phyloP scores from a whole-genome alignment of 345 rosid species.

The Carallia pectinifolia region DNA sequence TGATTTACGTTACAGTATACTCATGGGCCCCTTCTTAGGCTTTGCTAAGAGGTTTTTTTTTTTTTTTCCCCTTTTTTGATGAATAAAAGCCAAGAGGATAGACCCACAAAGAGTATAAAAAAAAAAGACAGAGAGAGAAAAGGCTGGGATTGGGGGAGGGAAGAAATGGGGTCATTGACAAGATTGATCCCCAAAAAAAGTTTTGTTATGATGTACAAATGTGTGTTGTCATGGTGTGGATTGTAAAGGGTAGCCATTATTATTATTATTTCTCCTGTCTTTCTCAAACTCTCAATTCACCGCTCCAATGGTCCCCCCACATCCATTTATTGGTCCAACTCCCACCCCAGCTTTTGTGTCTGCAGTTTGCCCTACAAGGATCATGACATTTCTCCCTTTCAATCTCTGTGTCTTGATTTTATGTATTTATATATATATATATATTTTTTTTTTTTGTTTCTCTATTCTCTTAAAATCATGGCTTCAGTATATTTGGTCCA shows the following conservation, averaged over 20 bases:
- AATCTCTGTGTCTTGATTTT: conserved; percentile 26
- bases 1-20: too few relatives aligned
- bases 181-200: not conserved
- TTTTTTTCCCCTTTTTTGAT: too few relatives aligned
- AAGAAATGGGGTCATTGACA: conserved; percentile 1
- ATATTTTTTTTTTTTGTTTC: conserved; percentile 24
- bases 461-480: conserved; percentile 24
- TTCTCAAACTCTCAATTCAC: conserved; percentile 14
- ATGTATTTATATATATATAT: conserved; percentile 8
- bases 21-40: too few relatives aligned
- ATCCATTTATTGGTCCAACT: conserved; percentile 21
- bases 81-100: not conserved
- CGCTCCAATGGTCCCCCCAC: conserved; percentile 15
- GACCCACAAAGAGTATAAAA: not conserved
- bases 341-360: conserved; percentile 34
- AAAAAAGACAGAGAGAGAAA: not conserved
- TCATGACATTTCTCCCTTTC: conserved; percentile 39
- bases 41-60: too few relatives aligned
- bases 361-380: conserved; percentile 58
- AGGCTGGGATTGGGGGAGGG: not conserved
- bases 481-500: conserved; percentile 15
- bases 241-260: not conserved
- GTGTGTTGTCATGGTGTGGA: not conserved
- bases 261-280: not conserved
- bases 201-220: not conserved